phyloP scores from a whole-genome alignment of 371 early-diverging fungal species.

The Sporodiniella umbellata region DNA sequence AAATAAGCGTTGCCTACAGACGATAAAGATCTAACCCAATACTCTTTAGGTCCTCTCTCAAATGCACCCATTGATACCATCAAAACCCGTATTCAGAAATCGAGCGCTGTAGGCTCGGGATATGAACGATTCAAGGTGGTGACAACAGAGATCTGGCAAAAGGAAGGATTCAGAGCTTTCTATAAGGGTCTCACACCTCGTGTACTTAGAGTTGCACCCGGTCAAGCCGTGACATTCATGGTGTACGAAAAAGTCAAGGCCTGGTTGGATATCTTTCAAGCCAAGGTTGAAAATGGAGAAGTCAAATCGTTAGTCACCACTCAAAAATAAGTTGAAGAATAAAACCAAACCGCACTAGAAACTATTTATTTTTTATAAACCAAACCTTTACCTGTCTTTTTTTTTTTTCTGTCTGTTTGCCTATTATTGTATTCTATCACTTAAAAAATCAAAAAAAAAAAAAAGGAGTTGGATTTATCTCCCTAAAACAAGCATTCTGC shows the following conservation, averaged over 20 bases:
- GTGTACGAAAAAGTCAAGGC: constrained; percentile 82
- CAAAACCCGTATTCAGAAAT: constrained; percentile 96
- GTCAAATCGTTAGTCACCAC: constrained; percentile 13
- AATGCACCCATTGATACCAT: constrained; percentile 98
- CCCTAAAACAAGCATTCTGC: too few relatives aligned
- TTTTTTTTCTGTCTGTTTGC: too few relatives aligned
- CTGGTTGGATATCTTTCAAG: constrained; percentile 65
- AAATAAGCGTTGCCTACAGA: too few relatives aligned
- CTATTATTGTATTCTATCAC: too few relatives aligned
- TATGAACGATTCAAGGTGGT: constrained; percentile 81
- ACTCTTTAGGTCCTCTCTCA: constrained; percentile 78
- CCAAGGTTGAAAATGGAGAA: constrained; percentile 40
- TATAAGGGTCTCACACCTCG: constrained; percentile 96
- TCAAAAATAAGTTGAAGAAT: constrained; percentile 6
- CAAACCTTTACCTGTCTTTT: too few relatives aligned
- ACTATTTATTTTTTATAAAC: too few relatives aligned
- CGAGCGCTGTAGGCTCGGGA: constrained; percentile 70
- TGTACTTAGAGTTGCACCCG: constrained; percentile 85
- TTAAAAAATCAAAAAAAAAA: too few relatives aligned
- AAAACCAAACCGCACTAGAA: too few relatives aligned
- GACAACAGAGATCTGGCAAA: constrained; percentile 69
- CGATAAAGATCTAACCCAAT: too few relatives aligned
- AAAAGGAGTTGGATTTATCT: too few relatives aligned
- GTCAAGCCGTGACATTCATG: constrained; percentile 86
- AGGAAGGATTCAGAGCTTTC: constrained; percentile 92